These are phyloP conservation scores for Liriodendron chinense DNA, from an alignment of 164 flowering plant genomes.

Conservation along the genomic window DNA sequence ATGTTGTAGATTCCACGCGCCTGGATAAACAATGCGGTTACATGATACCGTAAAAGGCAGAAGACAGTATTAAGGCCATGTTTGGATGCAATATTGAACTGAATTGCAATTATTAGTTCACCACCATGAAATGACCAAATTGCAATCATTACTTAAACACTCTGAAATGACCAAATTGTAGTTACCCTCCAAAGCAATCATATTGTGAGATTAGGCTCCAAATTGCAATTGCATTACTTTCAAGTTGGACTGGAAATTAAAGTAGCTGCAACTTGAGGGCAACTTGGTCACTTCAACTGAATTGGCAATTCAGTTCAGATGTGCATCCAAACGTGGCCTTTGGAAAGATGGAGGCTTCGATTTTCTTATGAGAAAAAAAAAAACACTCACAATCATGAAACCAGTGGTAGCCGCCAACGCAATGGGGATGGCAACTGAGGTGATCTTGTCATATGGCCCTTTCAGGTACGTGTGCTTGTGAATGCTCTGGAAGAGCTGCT, in stretches of 20 bases:
- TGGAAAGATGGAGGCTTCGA: background rate
- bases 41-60: background rate
- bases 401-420: slow-evolving; percentile 47
- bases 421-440: slow-evolving; percentile 68
- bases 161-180: background rate
- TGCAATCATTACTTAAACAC: background rate
- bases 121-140: background rate
- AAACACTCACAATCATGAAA: slow-evolving; percentile 48
- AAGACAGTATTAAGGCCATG: background rate
- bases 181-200: background rate
- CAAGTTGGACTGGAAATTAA: background rate
- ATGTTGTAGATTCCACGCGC: slow-evolving; percentile 72
- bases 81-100: background rate
- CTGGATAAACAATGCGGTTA: slow-evolving; percentile 25
- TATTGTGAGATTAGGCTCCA: background rate
- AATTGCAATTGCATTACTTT: background rate
- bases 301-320: background rate
- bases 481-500: slow-evolving; percentile 50
- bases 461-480: slow-evolving; percentile 62
- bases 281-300: background rate
- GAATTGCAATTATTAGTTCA: background rate
- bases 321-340: background rate
- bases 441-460: slow-evolving; percentile 59
- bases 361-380: background rate
- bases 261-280: background rate